Conservation (phyloP, 2,329 filamentous ascomycete genomes). For the Sporothrix globosa region DNA sequence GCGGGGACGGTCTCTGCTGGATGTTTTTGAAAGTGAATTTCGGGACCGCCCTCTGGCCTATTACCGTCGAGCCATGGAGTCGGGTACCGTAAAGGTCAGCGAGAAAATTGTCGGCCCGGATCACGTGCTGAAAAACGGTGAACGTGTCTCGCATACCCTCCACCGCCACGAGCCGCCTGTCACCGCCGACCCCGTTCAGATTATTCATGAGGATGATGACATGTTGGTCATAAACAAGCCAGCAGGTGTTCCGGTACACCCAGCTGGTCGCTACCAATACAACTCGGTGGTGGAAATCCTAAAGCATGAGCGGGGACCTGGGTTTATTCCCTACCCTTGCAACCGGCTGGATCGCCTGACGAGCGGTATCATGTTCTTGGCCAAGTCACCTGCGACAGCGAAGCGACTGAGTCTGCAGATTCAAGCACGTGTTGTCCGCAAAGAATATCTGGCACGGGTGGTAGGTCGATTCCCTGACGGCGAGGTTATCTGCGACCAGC, state of each 20-base stretch:
- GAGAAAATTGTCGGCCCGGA: slow-evolving; percentile 68
- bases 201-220: slow-evolving; percentile 89
- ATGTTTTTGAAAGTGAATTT: slow-evolving; percentile 91
- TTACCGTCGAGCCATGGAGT: slow-evolving; percentile 81
- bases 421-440: slow-evolving; percentile 77
- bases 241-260: slow-evolving; percentile 90
- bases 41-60: slow-evolving; percentile 84
- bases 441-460: slow-evolving; percentile 93
- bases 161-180: slow-evolving; percentile 96
- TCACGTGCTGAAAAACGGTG: slow-evolving; percentile 81
- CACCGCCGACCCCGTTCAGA: slow-evolving; percentile 73
- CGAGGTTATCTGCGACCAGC: slow-evolving; percentile 88
- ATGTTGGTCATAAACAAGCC: slow-evolving; percentile 98
- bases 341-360: slow-evolving; percentile 94
- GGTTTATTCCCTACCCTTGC: slow-evolving; percentile 69
- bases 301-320: slow-evolving; percentile 68
- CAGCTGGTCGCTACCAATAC: slow-evolving; percentile 92
- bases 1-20: slow-evolving; percentile 77
- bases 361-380: slow-evolving; percentile 97
- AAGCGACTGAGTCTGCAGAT: slow-evolving; percentile 78
- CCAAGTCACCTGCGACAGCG: slow-evolving; percentile 79
- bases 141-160: slow-evolving; percentile 87
- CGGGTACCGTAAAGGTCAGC: slow-evolving; percentile 79
- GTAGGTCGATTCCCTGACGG: slow-evolving; percentile 90
- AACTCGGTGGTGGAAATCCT: slow-evolving; percentile 95